phyloP scores from a whole-genome alignment of 164 flowering plant species.

The Akebia trifoliata region DNA sequence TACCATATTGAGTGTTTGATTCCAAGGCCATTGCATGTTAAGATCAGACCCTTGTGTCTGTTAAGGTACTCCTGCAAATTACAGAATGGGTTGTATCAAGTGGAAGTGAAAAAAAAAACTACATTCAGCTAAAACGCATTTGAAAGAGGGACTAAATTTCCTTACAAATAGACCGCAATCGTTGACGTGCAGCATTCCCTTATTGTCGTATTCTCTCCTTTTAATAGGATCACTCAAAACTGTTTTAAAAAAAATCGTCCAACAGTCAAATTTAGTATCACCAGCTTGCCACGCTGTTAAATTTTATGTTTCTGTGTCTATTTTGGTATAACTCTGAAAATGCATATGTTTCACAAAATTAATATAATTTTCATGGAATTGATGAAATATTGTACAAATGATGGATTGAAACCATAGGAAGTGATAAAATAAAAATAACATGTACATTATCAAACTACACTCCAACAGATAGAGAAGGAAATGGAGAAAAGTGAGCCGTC shows the following conservation, averaged over 20 bases:
- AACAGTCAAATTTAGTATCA: not conserved
- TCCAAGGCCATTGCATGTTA: conserved; percentile 96
- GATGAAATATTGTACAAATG: no score
- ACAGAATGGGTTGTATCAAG: not conserved
- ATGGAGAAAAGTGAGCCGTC: not conserved
- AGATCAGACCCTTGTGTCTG: conserved; percentile 73
- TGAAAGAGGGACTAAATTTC: not conserved
- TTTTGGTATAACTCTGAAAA: no score
- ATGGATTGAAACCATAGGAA: no score
- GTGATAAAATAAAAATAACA: no score
- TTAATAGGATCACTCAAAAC: conserved; percentile 78
- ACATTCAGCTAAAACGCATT: not conserved
- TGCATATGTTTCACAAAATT: no score
- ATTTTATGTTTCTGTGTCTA: no score
- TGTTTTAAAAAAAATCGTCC: conserved; percentile 23
- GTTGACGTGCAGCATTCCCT: conserved; percentile 43
- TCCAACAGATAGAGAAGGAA: not conserved
- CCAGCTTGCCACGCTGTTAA: not conserved
- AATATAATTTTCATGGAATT: no score
- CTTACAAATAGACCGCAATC: conserved; percentile 62
- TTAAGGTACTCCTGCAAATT: conserved; percentile 73
- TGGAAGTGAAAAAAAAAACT: not conserved
- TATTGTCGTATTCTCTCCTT: conserved; percentile 71
- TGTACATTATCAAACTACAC: conserved; percentile 4
- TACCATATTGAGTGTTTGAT: conserved; percentile 64